A percentile compares a stretch with the other conserved stretches of the same genome.
These are phyloP conservation scores for Ogataea trehaloabstinens DNA, from an alignment of 805 yeast species.

Conservation along the genomic window DNA sequence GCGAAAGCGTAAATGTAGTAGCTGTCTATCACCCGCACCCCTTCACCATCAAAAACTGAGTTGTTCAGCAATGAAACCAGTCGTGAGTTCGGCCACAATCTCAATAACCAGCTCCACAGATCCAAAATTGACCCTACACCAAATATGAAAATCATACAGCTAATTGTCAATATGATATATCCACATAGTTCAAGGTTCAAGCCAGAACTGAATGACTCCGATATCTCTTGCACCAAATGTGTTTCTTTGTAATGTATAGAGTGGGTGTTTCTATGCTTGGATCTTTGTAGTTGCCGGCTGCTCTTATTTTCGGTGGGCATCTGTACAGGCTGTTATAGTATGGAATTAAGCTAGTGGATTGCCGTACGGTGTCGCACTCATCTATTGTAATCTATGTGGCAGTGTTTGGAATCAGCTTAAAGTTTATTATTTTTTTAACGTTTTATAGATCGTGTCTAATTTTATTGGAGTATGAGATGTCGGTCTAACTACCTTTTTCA, in stretches of 20 bases:
- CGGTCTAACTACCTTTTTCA: no score
- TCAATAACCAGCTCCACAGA: constrained; percentile 31
- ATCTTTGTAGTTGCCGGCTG: no score
- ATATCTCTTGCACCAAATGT: constrained; percentile 1
- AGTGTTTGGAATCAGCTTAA: no score
- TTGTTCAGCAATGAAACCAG: constrained; percentile 6
- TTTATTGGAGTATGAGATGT: no score
- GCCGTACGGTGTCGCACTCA: no score
- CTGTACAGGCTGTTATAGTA: no score
- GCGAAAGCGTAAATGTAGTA: constrained; percentile 32
- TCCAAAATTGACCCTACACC: constrained; percentile 31
- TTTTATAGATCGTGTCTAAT: no score
- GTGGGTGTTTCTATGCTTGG: constrained; percentile 25
- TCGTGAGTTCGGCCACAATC: constrained; percentile 4
- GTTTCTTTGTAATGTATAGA: constrained; percentile 22
- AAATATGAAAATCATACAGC: constrained; percentile 27
- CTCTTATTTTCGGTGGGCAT: no score
- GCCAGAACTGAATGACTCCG: constrained; percentile 1
- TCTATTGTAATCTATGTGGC: no score
- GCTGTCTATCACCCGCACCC: constrained; percentile 20
- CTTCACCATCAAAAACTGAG: constrained; percentile 16
- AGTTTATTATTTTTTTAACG: no score
- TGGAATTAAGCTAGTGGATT: no score
- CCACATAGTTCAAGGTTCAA: constrained; percentile 25
- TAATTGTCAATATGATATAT: constrained; percentile 20